A percentile compares a stretch with the other conserved stretches of the same genome.
Conservation (phyloP, 352 stramenopile species). For the Elongisporangium undulatum region DNA sequence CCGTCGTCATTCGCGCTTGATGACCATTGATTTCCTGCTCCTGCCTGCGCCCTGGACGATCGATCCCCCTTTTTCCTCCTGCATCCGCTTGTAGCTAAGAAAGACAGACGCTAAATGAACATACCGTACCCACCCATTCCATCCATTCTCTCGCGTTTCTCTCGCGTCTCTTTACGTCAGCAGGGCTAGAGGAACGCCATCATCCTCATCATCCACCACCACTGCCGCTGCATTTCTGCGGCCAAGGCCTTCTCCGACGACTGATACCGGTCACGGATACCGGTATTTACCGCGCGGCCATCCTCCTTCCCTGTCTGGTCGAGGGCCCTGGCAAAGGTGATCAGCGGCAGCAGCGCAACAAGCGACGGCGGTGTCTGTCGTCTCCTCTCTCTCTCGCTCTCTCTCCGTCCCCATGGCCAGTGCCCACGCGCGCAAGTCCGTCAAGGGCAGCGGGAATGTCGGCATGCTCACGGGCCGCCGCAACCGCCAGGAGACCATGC, state of each 20-base stretch:
- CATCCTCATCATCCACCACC: not conserved
- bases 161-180: not conserved
- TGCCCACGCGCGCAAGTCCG: constrained; percentile 54
- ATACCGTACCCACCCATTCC: not conserved
- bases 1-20: not conserved
- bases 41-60: not conserved
- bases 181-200: not conserved
- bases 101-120: not conserved
- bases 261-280: not conserved
- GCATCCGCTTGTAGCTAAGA: not conserved
- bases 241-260: not conserved
- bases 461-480: constrained; percentile 73
- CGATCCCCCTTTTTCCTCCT: not conserved
- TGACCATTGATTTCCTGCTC: not conserved
- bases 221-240: not conserved
- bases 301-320: not conserved
- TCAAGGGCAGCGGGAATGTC: constrained; percentile 65
- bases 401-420: constrained; percentile 8
- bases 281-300: not conserved
- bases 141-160: not conserved
- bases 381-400: not conserved
- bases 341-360: not conserved
- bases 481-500: constrained; percentile 84
- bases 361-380: not conserved
- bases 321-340: not conserved